Conservation (phyloP, 164 flowering plant genomes). For the Nymphaea colorata region DNA sequence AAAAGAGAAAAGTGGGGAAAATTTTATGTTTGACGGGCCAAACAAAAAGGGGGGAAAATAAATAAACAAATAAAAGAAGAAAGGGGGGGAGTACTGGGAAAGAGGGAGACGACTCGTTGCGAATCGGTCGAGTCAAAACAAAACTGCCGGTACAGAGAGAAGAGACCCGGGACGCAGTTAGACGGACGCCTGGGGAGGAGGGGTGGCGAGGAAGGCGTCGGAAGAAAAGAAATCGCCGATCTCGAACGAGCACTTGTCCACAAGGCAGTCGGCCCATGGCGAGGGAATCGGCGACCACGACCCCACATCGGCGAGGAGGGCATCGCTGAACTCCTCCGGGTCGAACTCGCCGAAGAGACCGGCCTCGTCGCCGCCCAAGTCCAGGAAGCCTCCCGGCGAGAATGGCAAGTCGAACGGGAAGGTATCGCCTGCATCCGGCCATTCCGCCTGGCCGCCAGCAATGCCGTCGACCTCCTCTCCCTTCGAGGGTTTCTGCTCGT, state of each 20-base stretch:
- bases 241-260: constrained; percentile 48
- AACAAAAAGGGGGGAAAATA: neutral
- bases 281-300: neutral
- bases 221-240: constrained; percentile 63
- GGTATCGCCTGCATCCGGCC: neutral
- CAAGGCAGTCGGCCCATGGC: constrained; percentile 1
- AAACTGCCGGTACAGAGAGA: constrained; percentile 2
- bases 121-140: neutral
- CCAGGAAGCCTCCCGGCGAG: neutral
- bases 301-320: constrained; percentile 4
- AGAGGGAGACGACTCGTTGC: neutral
- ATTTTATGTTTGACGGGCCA: neutral
- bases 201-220: constrained; percentile 22
- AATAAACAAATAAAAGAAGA: neutral
- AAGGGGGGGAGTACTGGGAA: neutral
- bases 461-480: neutral
- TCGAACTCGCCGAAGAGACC: neutral
- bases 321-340: constrained; percentile 13
- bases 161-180: neutral
- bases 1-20: neutral
- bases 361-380: neutral
- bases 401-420: neutral
- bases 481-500: constrained; percentile 1
- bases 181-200: neutral
- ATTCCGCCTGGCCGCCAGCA: neutral